phyloP scores from a whole-genome alignment of 306 rosid species.

The Inga leiocalycina region DNA sequence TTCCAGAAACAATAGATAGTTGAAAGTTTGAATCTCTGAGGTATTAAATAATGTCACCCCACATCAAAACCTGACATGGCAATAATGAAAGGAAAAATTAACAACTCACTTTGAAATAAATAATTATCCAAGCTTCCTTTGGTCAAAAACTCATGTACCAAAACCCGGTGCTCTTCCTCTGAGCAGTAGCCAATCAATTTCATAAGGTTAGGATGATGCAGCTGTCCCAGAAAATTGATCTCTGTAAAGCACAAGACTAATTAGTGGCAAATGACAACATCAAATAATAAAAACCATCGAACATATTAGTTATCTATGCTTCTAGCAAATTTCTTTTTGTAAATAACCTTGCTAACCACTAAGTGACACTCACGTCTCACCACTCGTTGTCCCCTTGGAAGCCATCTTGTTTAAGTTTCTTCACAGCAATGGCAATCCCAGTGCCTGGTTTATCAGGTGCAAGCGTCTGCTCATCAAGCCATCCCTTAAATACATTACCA shows the following conservation, averaged over 20 bases:
- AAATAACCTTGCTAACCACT: conserved; percentile 3
- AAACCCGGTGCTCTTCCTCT: conserved; percentile 88
- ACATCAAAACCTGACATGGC: conserved; percentile 21
- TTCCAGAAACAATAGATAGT: conserved; percentile 29
- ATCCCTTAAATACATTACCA: conserved; percentile 92
- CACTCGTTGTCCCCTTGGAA: conserved; percentile 95
- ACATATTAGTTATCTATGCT: conserved; percentile 20
- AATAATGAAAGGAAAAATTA: conserved; percentile 14
- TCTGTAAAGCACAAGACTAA: conserved; percentile 58
- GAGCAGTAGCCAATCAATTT: conserved; percentile 84
- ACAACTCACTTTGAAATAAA: conserved; percentile 83
- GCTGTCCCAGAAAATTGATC: conserved; percentile 88
- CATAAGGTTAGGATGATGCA: conserved; percentile 88
- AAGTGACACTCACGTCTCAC: conserved; percentile 56
- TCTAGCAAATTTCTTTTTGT: conserved; percentile 8
- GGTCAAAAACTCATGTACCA: conserved; percentile 89
- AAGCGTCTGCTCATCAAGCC: conserved; percentile 85
- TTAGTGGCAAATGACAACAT: conserved; percentile 27
- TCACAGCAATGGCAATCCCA: conserved; percentile 86
- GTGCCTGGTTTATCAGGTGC: conserved; percentile 82
- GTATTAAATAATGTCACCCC: neutral
- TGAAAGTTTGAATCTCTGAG: conserved; percentile 14
- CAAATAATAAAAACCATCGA: conserved; percentile 3
- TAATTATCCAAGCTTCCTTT: conserved; percentile 94
- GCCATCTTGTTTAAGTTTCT: conserved; percentile 95